Conservation (phyloP, 2,329 filamentous ascomycete species). For the Balansia obtecta region DNA sequence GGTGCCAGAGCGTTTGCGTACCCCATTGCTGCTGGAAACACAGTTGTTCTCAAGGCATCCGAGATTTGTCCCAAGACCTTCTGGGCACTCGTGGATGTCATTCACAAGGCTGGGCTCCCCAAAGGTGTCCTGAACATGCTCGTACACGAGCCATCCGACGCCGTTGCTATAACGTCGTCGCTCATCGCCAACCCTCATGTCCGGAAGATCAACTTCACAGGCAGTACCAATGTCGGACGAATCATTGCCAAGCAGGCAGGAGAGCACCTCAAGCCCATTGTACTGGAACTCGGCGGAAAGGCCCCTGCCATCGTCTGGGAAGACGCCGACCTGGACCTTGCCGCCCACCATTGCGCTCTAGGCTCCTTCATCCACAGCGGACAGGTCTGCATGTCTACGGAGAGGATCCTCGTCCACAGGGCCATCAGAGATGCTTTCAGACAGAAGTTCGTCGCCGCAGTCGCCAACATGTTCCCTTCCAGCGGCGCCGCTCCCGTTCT, state of each 20-base stretch:
- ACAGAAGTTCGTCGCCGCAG: slow-evolving; percentile 25
- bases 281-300: slow-evolving; percentile 78
- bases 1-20: slow-evolving; percentile 42
- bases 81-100: slow-evolving; percentile 48
- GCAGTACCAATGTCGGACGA: slow-evolving; percentile 59
- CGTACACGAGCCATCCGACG: slow-evolving; percentile 51
- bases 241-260: slow-evolving; percentile 61
- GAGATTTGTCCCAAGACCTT: slow-evolving; percentile 55
- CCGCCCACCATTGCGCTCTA: slow-evolving; percentile 53
- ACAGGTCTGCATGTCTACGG: slow-evolving; percentile 80
- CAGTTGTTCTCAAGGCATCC: slow-evolving; percentile 58
- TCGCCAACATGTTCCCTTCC: slow-evolving; percentile 33
- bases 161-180: slow-evolving; percentile 51
- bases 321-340: slow-evolving; percentile 64
- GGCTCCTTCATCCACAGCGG: slow-evolving; percentile 64
- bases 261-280: slow-evolving; percentile 62
- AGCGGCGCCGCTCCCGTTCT: slow-evolving; percentile 55
- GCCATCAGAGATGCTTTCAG: slow-evolving; percentile 34
- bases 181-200: slow-evolving; percentile 56
- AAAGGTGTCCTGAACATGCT: slow-evolving; percentile 63
- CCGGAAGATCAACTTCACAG: slow-evolving; percentile 80
- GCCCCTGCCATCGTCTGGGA: slow-evolving; percentile 66
- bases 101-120: slow-evolving; percentile 66
- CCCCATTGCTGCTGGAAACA: slow-evolving; percentile 69
- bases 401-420: slow-evolving; percentile 52